Base-by-base conservation (phyloP, 805 yeast species). In the Grigorovia jiainica region DNA sequence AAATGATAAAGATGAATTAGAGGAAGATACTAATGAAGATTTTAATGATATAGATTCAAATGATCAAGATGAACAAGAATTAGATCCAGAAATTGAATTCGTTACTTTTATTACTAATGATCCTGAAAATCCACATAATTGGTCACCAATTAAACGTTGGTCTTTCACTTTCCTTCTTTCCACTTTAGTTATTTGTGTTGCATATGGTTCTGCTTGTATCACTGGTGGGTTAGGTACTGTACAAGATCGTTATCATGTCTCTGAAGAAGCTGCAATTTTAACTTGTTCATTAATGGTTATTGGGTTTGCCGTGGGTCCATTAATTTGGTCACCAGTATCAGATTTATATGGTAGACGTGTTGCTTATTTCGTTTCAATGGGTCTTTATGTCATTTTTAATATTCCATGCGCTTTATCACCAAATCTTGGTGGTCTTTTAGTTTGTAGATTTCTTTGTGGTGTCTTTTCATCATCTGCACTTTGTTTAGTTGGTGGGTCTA, bases 161-260 rank as follows among this genome's bases (percentile, higher is more conserved):
- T 3, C 60, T 1, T 84, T 81, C 57, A 87, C 97, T 0, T 57
- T 82, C 24, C 48, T 79, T 8, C 67, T 85, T 19, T 78, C 95
- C 1, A 49, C 76, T 25, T 70, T 84, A 47, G 96, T 89, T 39
- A 79, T 89, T 43, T 75, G 87, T 54, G 95, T 90, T 24, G 97
- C 97, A 2, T 87, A 85, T 60, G 96, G 96, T 33, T 85, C 95
- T 4, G 82, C 96, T 1, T 82, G 90, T 58, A 82, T 86, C 53
- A 81, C 95, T 20, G 95, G 95, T 52, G 92, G 94, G 36, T 66
- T 89, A 38, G 73, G 71, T n/a, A 68, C 81, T 15, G 77, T 86
- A 46, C 66, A 68, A 46, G 80, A 80, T 11, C 71, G 77, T 52
- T 86, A 71, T 60, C 64, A 76, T 47, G 95, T 87, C 18, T 75